These are phyloP conservation scores for Exophiala sideris DNA, from an alignment of 2,329 filamentous ascomycete genomes.

Conservation along the genomic window DNA sequence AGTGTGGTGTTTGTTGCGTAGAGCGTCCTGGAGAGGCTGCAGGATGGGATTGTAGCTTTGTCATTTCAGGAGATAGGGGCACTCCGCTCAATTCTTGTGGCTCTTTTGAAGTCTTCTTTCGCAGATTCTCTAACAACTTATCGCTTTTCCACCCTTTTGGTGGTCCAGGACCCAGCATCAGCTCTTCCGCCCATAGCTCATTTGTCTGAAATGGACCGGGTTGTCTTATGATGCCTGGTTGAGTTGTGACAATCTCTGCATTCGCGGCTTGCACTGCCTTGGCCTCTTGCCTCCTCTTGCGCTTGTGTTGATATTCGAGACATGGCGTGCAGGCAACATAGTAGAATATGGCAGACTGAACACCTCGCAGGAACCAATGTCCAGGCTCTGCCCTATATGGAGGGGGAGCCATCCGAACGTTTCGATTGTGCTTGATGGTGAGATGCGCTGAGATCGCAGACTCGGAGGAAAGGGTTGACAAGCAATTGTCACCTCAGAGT, in stretches of 20 bases:
- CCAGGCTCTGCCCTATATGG: conserved; percentile 20
- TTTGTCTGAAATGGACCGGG: conserved; percentile 79
- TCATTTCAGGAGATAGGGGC: neutral
- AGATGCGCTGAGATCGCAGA: too few relatives aligned
- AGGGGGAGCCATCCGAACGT: conserved; percentile 9
- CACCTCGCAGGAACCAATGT: conserved; percentile 47
- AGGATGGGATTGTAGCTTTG: neutral
- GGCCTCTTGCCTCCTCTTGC: conserved; percentile 68
- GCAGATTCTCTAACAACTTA: conserved; percentile 16
- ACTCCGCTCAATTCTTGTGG: conserved; percentile 30
- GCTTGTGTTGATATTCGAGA: conserved; percentile 64
- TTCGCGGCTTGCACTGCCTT: conserved; percentile 65
- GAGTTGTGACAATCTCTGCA: conserved; percentile 55
- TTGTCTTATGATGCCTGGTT: conserved; percentile 73
- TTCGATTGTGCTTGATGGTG: too few relatives aligned
- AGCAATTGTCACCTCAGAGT: too few relatives aligned
- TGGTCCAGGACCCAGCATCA: conserved; percentile 72
- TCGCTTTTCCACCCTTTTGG: conserved; percentile 39
- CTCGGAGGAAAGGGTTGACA: too few relatives aligned
- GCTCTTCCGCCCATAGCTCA: conserved; percentile 84
- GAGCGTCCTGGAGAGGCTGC: conserved; percentile 6
- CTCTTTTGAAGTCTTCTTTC: conserved; percentile 56
- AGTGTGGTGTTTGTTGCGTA: conserved; percentile 2
- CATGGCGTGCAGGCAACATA: conserved; percentile 57
- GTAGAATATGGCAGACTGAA: conserved; percentile 50